A percentile compares a stretch with the other conserved stretches of the same genome.
Conservation (phyloP, 2,329 filamentous ascomycete genomes). For the Botrytis galanthina region DNA sequence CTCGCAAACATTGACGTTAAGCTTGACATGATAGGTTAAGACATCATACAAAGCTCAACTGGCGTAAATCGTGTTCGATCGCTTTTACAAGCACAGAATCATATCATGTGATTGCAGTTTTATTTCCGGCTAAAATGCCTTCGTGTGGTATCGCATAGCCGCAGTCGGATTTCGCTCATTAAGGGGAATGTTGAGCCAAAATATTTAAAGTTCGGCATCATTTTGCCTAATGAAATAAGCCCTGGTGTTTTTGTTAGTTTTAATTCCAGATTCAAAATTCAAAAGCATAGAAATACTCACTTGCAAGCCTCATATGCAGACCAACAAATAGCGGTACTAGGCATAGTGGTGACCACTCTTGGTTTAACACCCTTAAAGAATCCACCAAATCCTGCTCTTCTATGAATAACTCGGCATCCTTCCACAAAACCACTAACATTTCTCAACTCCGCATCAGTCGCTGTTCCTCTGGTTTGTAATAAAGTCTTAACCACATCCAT, state of each 20-base stretch:
- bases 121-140: neutral
- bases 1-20: neutral
- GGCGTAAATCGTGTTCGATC: neutral
- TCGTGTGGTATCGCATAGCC: neutral
- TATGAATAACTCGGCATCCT: constrained; percentile 44
- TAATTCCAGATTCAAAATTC: neutral
- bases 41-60: neutral
- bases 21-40: neutral
- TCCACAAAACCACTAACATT: constrained; percentile 38
- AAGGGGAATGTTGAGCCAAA: too few species aligned
- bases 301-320: constrained; percentile 70
- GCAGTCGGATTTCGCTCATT: neutral
- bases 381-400: constrained; percentile 77
- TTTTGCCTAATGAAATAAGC: constrained; percentile 61
- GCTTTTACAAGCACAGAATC: neutral
- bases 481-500: constrained; percentile 99
- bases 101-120: neutral
- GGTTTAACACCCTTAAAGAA: constrained; percentile 94
- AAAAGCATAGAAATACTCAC: constrained; percentile 44
- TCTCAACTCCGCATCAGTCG: constrained; percentile 67
- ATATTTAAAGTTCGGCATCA: constrained; percentile 37
- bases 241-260: constrained; percentile 40
- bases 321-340: constrained; percentile 99
- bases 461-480: constrained; percentile 86
- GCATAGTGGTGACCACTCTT: constrained; percentile 93